Evolutionary conservation across 1,284 basidiomycete species (phyloP).

Genomic region (Irpex sp.): DNA sequence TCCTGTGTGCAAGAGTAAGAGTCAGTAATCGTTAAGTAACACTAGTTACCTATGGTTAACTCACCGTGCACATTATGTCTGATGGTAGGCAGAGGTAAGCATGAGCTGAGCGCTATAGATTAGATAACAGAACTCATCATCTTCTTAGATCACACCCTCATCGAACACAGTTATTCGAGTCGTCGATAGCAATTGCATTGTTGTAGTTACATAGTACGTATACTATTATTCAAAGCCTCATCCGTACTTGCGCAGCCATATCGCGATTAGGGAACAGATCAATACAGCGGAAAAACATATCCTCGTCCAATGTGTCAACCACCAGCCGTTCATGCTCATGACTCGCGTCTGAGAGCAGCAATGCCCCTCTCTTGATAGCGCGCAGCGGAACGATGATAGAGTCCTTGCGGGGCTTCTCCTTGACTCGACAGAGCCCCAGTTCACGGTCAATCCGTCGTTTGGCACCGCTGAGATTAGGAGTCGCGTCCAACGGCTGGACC

Average conservation of each 20-base stretch:
- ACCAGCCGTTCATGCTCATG: background rate
- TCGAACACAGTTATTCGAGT: no score
- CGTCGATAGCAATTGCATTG: no score
- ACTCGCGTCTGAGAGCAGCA: background rate
- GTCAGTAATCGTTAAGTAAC: no score
- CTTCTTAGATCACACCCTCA: no score
- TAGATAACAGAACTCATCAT: no score
- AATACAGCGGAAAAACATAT: background rate
- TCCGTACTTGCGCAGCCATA: background rate
- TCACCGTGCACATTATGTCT: no score
- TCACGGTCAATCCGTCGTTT: background rate
- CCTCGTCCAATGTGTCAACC: background rate
- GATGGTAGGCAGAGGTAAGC: no score
- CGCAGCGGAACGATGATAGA: background rate
- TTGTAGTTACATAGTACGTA: background rate
- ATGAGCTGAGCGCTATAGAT: no score
- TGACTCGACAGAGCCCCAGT: background rate
- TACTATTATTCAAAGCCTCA: background rate
- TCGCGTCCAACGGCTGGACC: background rate
- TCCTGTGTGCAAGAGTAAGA: no score
- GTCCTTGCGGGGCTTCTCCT: background rate
- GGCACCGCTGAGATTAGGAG: background rate
- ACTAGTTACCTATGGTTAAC: no score
- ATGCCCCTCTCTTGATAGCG: background rate
- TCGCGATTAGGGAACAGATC: background rate